Evolutionary conservation across 495 filamentous ascomycete genomes (phyloP).

Genomic region (Daldinia vernicosa): DNA sequence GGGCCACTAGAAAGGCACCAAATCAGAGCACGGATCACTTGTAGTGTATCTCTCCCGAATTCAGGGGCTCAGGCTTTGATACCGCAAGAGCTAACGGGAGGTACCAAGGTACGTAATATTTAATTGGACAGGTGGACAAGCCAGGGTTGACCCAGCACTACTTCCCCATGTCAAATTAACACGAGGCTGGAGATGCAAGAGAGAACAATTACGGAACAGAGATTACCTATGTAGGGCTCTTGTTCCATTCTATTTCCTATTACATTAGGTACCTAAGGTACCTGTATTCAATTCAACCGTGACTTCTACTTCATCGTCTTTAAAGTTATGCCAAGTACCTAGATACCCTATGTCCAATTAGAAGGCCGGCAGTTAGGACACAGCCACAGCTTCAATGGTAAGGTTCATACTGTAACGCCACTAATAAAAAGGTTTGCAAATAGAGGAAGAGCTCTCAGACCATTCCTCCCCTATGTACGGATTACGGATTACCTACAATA

Average conservation of each 20-base stretch:
- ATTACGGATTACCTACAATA: no score
- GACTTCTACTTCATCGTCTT: constrained; percentile 6
- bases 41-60: constrained; percentile 15
- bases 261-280: no score
- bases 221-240: no score
- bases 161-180: constrained; percentile 39
- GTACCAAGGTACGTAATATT: constrained; percentile 23
- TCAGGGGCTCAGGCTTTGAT: constrained; percentile 35
- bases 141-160: constrained; percentile 23
- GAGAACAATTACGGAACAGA: no score
- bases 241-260: no score
- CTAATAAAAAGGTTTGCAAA: background rate
- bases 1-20: constrained; percentile 42
- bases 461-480: background rate
- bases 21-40: constrained; percentile 42
- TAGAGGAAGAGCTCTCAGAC: constrained; percentile 1
- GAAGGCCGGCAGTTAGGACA: constrained; percentile 2
- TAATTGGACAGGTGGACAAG: constrained; percentile 40
- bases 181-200: constrained; percentile 40
- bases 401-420: constrained; percentile 1
- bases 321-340: background rate
- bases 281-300: no score
- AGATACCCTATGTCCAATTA: background rate
- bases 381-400: constrained; percentile 7
- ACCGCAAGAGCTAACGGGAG: background rate